phyloP scores from a whole-genome alignment of 768 basidiomycete species.

The Macrolepiota albuminosa region DNA sequence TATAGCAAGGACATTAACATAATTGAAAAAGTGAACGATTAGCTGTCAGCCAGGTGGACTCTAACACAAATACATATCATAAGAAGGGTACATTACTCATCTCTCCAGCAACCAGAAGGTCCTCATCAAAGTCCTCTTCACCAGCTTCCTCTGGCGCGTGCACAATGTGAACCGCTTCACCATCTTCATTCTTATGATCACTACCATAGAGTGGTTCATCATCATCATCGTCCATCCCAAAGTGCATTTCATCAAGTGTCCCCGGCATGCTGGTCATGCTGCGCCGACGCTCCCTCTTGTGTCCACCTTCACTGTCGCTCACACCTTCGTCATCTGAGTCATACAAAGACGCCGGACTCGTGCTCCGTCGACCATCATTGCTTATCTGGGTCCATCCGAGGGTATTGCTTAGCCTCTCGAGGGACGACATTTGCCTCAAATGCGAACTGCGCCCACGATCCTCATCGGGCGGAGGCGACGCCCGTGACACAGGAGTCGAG shows the following conservation, averaged over 20 bases:
- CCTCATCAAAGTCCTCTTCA: constrained; percentile 76
- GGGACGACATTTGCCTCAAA: constrained; percentile 70
- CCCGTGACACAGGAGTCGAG: constrained; percentile 18
- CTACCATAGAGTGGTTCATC: constrained; percentile 28
- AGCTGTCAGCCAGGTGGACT: background rate
- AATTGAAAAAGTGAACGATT: background rate
- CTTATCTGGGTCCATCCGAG: constrained; percentile 41
- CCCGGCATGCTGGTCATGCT: constrained; percentile 88
- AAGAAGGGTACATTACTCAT: constrained; percentile 76
- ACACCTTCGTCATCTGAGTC: constrained; percentile 48
- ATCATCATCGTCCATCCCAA: constrained; percentile 49
- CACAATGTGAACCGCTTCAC: constrained; percentile 31
- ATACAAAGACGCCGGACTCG: constrained; percentile 54
- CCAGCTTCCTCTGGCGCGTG: constrained; percentile 55
- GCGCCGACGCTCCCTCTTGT: constrained; percentile 41
- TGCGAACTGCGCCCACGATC: constrained; percentile 31
- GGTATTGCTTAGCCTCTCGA: constrained; percentile 64
- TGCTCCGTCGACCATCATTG: constrained; percentile 33
- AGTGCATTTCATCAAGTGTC: constrained; percentile 61
- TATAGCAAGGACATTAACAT: no score
- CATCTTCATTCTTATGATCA: constrained; percentile 29
- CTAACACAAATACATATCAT: constrained; percentile 22
- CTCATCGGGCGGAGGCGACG: constrained; percentile 27
- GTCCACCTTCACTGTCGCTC: constrained; percentile 34
- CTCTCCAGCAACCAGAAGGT: constrained; percentile 74